phyloP scores from a whole-genome alignment of 306 rosid species.

The Myrica gale region DNA sequence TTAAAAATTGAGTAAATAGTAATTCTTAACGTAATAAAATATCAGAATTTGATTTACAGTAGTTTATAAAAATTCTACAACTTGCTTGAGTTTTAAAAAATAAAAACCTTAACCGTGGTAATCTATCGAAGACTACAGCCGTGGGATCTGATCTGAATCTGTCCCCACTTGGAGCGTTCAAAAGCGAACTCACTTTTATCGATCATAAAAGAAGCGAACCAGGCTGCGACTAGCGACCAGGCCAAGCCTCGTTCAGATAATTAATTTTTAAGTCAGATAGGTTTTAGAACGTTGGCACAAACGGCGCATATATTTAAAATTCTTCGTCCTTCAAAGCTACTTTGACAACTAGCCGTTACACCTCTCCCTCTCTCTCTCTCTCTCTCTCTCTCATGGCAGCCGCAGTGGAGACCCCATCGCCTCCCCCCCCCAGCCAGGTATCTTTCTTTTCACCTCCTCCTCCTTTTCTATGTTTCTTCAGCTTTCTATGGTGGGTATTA shows the following conservation, averaged over 20 bases:
- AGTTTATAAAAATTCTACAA: no score
- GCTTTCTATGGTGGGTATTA: background rate
- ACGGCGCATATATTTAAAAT: conserved; percentile 30
- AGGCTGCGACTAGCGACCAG: no score
- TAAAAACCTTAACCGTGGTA: no score
- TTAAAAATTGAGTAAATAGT: no score
- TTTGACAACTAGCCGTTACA: conserved; percentile 79
- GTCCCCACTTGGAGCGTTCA: conserved; percentile 8
- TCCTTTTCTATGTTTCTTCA: background rate
- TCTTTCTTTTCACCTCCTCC: conserved; percentile 9
- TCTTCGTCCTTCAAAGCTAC: conserved; percentile 18
- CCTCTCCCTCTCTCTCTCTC: conserved; percentile 3
- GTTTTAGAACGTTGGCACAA: conserved; percentile 49
- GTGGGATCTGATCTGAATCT: background rate
- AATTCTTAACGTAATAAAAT: no score
- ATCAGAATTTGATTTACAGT: no score
- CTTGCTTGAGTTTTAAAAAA: no score
- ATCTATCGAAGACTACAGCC: background rate
- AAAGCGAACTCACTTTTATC: background rate
- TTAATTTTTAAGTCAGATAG: background rate
- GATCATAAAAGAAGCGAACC: background rate
- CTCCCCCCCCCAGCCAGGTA: conserved; percentile 51
- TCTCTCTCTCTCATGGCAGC: conserved; percentile 44
- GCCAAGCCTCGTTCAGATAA: background rate
- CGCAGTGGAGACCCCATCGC: conserved; percentile 50